Evolutionary conservation across 2,329 filamentous ascomycete genomes (phyloP).

Genomic region (Alternaria sp.): DNA sequence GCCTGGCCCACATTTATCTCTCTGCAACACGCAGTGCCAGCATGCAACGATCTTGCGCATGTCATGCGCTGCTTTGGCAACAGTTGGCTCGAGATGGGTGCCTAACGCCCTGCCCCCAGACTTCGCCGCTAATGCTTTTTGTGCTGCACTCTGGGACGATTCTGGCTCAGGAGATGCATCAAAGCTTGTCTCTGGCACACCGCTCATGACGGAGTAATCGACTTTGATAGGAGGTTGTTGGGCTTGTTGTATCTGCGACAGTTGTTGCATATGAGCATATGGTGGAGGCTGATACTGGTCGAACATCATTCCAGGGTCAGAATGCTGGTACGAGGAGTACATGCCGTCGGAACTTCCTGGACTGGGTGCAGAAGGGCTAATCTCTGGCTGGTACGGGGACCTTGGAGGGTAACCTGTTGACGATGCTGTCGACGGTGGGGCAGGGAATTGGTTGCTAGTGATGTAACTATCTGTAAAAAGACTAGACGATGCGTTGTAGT

Average conservation of each 20-base stretch:
- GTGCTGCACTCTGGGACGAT: conserved; percentile 21
- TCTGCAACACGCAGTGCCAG: conserved; percentile 59
- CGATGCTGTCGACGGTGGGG: conserved; percentile 34
- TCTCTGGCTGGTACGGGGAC: conserved; percentile 30
- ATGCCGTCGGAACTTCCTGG: conserved; percentile 42
- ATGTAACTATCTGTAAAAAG: conserved; percentile 38
- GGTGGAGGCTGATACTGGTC: conserved; percentile 27
- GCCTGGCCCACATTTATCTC: conserved; percentile 56
- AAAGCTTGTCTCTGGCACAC: conserved; percentile 29
- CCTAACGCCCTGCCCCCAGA: conserved; percentile 51
- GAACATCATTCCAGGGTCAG: conserved; percentile 33
- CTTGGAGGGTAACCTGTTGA: conserved; percentile 28
- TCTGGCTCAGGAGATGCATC: conserved; percentile 41
- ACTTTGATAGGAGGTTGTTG: conserved; percentile 12
- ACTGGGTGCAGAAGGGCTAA: conserved; percentile 42
- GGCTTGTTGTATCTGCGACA: conserved; percentile 8
- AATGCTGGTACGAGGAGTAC: conserved; percentile 36
- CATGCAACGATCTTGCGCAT: conserved; percentile 59
- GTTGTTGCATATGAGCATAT: conserved; percentile 11
- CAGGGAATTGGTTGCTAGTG: conserved; percentile 24
- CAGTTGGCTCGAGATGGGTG: conserved; percentile 47
- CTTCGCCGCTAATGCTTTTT: conserved; percentile 37
- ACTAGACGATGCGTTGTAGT: conserved; percentile 35
- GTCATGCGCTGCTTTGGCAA: conserved; percentile 52
- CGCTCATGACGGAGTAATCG: conserved; percentile 15